Base-by-base conservation (phyloP, 768 basidiomycete species). In the Termitomyces sp. region DNA sequence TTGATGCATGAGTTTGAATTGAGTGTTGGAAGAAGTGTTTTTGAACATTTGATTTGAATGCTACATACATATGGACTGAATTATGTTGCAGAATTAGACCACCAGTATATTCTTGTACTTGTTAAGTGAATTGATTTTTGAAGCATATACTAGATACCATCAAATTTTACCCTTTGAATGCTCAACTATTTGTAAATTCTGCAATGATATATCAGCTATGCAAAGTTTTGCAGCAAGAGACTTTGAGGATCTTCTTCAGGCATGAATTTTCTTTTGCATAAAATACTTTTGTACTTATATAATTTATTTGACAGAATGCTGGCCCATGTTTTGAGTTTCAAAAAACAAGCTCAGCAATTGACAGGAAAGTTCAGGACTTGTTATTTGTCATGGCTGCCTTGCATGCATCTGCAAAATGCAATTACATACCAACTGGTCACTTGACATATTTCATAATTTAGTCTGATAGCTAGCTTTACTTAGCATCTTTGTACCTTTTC, bases 201-300 rank as follows among this genome's bases (percentile, higher is more conserved):
- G 47, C 4, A 48, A 58, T 24, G 73, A 78, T 62, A 69, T 66
- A 0, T 69, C 72, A 1, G 66, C 65, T 10, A 67, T 77, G 65
- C 72, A 71, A 29, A 59, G 64, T 22, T 55, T 74, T 1, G 72
- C 71, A 3, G 77, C 72, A 0, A 59, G 66, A 9, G 73, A 79
- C 39, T 78, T 68, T 48, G 71, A 78, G 32, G 76, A 78, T 46
- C 56, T 77, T 0, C 59, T 77, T 0, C 75, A 76, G 62, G 70
- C 66, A 34, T 2, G 8, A n/a, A 1, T 41, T n/a, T n/a, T n/a
- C 10, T 34, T 34, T 34, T 10, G 12, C 10, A 34, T 2, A 9
- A 41, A 8, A 41, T 41, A n/a, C 6, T 6, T 41, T 5, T 41
- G 8, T n/a, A n/a, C n/a, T n/a, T n/a, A n/a, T n/a, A 29, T 29